phyloP scores from a whole-genome alignment of 768 basidiomycete genomes.

The Tulasnella sp. region DNA sequence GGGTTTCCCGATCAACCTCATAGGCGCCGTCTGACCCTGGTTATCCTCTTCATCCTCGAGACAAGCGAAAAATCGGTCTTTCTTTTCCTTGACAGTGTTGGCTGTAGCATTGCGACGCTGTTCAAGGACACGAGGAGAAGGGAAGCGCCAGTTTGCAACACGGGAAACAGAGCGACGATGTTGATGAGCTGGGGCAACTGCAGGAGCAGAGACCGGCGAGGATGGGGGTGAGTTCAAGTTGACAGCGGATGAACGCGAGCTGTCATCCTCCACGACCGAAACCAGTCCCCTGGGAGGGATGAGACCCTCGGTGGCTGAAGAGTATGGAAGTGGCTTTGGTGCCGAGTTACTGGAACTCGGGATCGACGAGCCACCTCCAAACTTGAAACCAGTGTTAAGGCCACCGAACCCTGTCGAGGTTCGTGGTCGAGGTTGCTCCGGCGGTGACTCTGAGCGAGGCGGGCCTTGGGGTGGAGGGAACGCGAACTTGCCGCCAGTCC shows the following conservation, averaged over 20 bases:
- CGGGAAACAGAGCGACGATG: constrained; percentile 7
- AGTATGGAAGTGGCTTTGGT: background rate
- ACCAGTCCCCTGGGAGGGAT: background rate
- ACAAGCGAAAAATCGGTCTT: constrained; percentile 8
- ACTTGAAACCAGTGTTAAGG: constrained; percentile 8
- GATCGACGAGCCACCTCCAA: constrained; percentile 2
- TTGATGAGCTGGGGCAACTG: background rate
- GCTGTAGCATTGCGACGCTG: background rate
- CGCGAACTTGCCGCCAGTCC: background rate
- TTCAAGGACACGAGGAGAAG: background rate
- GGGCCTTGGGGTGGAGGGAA: background rate
- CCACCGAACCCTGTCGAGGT: background rate
- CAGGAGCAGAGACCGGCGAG: background rate
- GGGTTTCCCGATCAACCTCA: background rate
- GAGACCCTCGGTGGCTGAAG: background rate
- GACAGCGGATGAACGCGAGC: background rate
- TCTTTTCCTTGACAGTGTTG: background rate
- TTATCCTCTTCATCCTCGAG: constrained; percentile 1
- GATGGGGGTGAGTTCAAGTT: background rate
- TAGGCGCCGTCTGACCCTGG: background rate
- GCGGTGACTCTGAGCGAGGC: background rate
- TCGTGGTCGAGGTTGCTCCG: background rate
- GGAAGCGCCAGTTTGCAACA: constrained; percentile 3
- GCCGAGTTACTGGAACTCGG: background rate
- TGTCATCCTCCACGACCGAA: background rate